Base-by-base conservation (phyloP, 1,284 basidiomycete genomes). In the Sparassis latifolia region DNA sequence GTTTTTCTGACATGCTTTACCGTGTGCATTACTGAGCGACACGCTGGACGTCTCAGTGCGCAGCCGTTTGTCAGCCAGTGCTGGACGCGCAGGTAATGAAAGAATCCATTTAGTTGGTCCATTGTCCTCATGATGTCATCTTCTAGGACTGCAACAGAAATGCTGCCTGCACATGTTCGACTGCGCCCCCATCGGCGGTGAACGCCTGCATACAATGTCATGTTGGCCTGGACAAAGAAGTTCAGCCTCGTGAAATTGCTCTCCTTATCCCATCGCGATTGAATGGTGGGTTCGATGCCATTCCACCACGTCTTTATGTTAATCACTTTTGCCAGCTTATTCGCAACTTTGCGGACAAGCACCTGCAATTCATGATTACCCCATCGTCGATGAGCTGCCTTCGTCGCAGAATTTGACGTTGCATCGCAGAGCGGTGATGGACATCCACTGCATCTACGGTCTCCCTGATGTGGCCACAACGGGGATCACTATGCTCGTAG, bases 161-260 rank as follows among this genome's bases (percentile, higher is more conserved):
- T 20, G n/a, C 51, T 27, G 12, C 51, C 4, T 55, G 54, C 45
- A 55, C 54, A 37, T 55, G 54, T 29, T 7, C 51, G 4, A 35
- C 38, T 12, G 51, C 54, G 3, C 45, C 54, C 2, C 51, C 54
- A 9, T 33, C 40, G 3, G 38, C 33, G 9, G 35, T 55, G 5
- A 27, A 44, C n/a, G 40, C 45, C 4, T 55, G 54, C 42, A 31
- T 55, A 9, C 47, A 52, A 40, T 55, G 54, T 32, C 51, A 52
- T 39, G 33, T 52, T 4, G 37, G 31, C 12, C 29, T 38, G 29
- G 30, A 39, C 12, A 10, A 28, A 20, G 46, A 12, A 29, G 6
- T 10, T 20, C 32, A 42, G 30, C 9, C n/a, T 10, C 20, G n/a
- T 29, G 46, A 42, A 38, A 12, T 33, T 5, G 38, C 46, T 28